Base-by-base conservation (phyloP, 106 monocot species). In the Gastrodia elata region DNA sequence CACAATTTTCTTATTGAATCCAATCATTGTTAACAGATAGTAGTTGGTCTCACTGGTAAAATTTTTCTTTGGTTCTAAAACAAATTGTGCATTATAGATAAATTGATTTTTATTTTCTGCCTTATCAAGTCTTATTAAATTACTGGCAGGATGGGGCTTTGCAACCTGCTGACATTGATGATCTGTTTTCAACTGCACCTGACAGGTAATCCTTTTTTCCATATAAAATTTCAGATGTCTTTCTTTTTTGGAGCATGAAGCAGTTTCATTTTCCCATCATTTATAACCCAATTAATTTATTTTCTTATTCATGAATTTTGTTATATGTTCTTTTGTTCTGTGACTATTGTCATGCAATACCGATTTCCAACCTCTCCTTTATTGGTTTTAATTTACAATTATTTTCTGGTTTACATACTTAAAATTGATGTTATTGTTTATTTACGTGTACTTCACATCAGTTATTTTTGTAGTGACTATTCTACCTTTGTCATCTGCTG, bases 131-230 rank as follows among this genome's bases (percentile, higher is more conserved):
- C 30, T 32, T 3, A 30, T 61, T 13, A 61, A 30, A 2, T 32
- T 61, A 7, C 67, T 67, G 5, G 38, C 67, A 97, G 96, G 92
- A 97, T 84, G 96, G 88, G 9, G 89, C 87, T 78, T 59, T 97
- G 74, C 56, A 79, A 73, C 87, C 88, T 72, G 86, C 76, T 68
- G 96, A 97, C 71, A 84, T 97, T 72, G 92, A 97, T 72, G 96
- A 97, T 81, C 86, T 97, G 22, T 97, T 97, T 65, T 97, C 96
- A 73, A 97, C 96, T 64, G 92, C 96, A 43, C 96, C 96, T 78
- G 96, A 97, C 71, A 92, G 82, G 96, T 97, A 32, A 80, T 35
- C 70, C 16, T 69, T 55, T 32, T 30, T 18, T 25, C 38, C 8
- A 37, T 18, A 9, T 37, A 38, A 18, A 6, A 41, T 61, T 61